These are phyloP conservation scores for Theileria equi DNA, from an alignment of 169 alveolate genomes.

Conservation along the genomic window DNA sequence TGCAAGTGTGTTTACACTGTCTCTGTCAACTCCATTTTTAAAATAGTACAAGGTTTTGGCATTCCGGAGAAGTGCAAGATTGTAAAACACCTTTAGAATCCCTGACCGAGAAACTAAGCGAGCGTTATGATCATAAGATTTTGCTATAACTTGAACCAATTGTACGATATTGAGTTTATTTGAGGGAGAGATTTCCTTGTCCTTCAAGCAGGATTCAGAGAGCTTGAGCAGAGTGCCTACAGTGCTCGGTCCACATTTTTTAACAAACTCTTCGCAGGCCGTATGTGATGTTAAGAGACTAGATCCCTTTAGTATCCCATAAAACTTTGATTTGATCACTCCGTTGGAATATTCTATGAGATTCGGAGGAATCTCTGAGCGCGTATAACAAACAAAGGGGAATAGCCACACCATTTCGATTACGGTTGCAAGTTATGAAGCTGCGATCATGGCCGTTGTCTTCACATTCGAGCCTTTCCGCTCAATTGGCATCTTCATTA, in stretches of 20 bases:
- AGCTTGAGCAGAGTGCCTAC: constrained; percentile 1
- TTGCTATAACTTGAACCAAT: constrained; percentile 33
- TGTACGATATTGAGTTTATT: constrained; percentile 43
- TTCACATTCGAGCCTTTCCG: too few relatives aligned
- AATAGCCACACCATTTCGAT: too few relatives aligned
- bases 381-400: neutral
- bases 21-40: neutral
- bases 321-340: constrained; percentile 16
- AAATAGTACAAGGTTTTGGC: neutral
- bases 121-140: constrained; percentile 31
- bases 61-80: neutral
- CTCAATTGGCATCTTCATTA: too few relatives aligned
- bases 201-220: constrained; percentile 9
- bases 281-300: constrained; percentile 16
- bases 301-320: constrained; percentile 1
- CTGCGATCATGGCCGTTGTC: too few relatives aligned
- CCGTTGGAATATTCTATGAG: constrained; percentile 14
- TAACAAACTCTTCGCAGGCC: constrained; percentile 6
- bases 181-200: constrained; percentile 12
- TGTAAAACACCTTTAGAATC: constrained; percentile 1
- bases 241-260: constrained; percentile 23
- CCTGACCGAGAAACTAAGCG: constrained; percentile 19
- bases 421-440: too few relatives aligned
- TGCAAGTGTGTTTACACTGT: constrained; percentile 8
- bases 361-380: neutral